These are phyloP conservation scores for Pilaira anomala DNA, from an alignment of 192 early-diverging fungal genomes.

Conservation along the genomic window DNA sequence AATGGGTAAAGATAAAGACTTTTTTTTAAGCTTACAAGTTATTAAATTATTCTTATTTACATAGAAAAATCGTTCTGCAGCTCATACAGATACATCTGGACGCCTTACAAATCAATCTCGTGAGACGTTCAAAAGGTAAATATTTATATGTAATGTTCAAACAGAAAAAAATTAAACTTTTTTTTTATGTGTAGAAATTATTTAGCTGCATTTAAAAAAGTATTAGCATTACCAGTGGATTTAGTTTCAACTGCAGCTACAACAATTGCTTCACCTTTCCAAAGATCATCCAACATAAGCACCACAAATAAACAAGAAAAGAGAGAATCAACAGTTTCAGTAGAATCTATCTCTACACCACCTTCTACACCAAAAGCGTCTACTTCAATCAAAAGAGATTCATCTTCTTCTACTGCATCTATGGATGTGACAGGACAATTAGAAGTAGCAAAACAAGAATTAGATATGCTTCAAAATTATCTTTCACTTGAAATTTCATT, in stretches of 20 bases:
- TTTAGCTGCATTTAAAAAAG: slow-evolving; percentile 50
- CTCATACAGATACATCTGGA: slow-evolving; percentile 12
- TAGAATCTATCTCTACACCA: slow-evolving; percentile 1
- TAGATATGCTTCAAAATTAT: slow-evolving; percentile 57
- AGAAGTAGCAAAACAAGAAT: slow-evolving; percentile 50
- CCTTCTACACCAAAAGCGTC: slow-evolving; percentile 25
- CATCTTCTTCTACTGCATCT: neutral
- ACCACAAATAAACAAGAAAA: neutral
- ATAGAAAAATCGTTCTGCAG: slow-evolving; percentile 10
- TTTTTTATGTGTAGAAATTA: slow-evolving; percentile 40
- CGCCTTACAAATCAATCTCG: slow-evolving; percentile 31
- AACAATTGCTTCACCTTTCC: slow-evolving; percentile 29
- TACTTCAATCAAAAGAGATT: neutral
- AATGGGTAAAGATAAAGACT: slow-evolving; percentile 48
- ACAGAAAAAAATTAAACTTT: neutral
- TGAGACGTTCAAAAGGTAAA: slow-evolving; percentile 36
- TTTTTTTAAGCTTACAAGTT: neutral
- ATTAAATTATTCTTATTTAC: too few species aligned
- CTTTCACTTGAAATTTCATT: slow-evolving; percentile 80
- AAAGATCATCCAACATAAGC: slow-evolving; percentile 1
- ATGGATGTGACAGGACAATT: slow-evolving; percentile 54
- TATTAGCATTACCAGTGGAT: slow-evolving; percentile 44
- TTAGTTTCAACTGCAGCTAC: slow-evolving; percentile 39
- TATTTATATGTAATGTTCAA: neutral
- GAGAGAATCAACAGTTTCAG: neutral